These are phyloP conservation scores for Penicillium pulvis DNA, from an alignment of 495 filamentous ascomycete species.

Conservation along the genomic window DNA sequence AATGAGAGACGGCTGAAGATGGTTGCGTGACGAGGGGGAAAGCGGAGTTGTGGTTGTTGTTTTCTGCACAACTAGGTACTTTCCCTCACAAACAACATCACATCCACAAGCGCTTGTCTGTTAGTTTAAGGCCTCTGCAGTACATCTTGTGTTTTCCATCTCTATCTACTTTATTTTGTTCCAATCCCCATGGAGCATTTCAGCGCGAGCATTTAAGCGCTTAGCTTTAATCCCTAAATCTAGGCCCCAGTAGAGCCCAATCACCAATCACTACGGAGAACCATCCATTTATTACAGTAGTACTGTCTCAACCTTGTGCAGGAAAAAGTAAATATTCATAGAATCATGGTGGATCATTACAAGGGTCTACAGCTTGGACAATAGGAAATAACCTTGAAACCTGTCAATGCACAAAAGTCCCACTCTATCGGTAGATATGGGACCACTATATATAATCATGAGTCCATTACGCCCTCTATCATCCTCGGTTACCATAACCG, in stretches of 20 bases:
- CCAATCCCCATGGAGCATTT: background rate
- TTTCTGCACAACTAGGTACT: background rate
- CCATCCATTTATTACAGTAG: no score
- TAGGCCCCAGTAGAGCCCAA: background rate
- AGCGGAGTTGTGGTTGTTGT: constrained; percentile 16
- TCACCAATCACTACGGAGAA: no score
- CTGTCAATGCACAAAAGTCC: background rate
- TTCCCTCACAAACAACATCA: background rate
- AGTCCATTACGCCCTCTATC: no score
- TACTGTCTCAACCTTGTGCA: background rate
- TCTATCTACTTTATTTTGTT: background rate
- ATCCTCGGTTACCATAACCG: no score
- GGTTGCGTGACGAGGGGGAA: constrained; percentile 26
- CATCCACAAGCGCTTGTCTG: background rate
- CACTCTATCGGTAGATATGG: background rate
- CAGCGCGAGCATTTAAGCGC: no score
- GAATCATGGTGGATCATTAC: background rate
- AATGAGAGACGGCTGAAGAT: constrained; percentile 9
- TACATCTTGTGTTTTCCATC: background rate
- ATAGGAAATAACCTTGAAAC: background rate
- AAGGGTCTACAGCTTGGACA: background rate
- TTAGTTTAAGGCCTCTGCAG: no score
- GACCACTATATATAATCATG: background rate
- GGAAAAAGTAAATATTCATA: background rate
- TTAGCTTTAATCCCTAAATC: background rate